Base-by-base conservation (phyloP, 2,329 filamentous ascomycete species). In the Hymenoscyphus fructigenus region DNA sequence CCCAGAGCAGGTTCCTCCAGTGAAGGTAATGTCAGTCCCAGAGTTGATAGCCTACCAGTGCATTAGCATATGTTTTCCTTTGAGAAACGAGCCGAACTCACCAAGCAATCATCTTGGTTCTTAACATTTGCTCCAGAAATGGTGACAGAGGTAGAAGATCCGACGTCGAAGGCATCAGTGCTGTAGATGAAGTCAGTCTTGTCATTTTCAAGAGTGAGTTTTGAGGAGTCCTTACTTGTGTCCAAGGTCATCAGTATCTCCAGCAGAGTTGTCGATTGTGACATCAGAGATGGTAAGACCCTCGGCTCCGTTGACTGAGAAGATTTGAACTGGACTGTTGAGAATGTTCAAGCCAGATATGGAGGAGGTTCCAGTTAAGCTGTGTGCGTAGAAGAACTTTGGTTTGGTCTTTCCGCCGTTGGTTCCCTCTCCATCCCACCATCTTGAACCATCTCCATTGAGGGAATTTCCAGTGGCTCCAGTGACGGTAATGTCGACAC, bases 331-430 rank as follows among this genome's bases (percentile, higher is more conserved):
- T 2, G 84, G 84, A 12, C 82, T 80, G 75, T 86, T 85, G 72
- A 81, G 77, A 68, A 86, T 77, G 67, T 82, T 83, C 57, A 86
- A 72, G 62, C 78, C 76, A 28, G 74, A 76, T 74, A 87, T 85
- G 34, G 72, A 75, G 3, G 84, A 86, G 7, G 75, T 76, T 60
- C 79, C 75, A 41, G 75, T 83, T 63, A 88, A 71, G 63, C 76
- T 78, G 73, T 88, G 82, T 5, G 81, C 80, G 62, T 78, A 80
- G 79, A 88, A 87, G 78, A 88, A 86, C 79, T 88, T 85, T 68
- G 87, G 87, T 81, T 90, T 89, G 28, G 76, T 84, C 76, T 82
- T 71, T 55, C 86, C 86, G 36, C 86, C 85, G 72, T 86, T 87
- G 71, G 75, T 75, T 36, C 87, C 87, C 75, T 86, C 69, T 62